A percentile compares a stretch with the other conserved stretches of the same genome.
Conservation (phyloP, 495 filamentous ascomycete species). For the Tuber indicum region DNA sequence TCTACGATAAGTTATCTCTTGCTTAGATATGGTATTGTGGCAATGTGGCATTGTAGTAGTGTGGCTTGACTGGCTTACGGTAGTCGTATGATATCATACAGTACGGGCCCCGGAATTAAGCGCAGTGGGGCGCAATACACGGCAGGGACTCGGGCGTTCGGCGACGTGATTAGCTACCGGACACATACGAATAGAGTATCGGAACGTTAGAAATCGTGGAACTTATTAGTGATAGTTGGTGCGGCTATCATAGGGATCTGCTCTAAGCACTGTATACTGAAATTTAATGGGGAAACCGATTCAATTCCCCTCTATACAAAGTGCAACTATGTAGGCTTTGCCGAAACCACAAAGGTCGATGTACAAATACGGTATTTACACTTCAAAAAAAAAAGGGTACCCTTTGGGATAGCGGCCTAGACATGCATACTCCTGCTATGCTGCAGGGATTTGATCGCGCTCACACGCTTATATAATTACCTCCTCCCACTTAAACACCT, state of each 20-base stretch:
- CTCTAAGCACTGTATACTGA: not conserved
- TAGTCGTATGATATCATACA: too few relatives aligned
- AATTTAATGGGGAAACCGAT: not conserved
- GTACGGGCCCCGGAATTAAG: too few relatives aligned
- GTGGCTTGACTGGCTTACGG: too few relatives aligned
- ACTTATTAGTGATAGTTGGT: not conserved
- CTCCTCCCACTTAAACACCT: conserved; percentile 52
- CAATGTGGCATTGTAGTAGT: too few relatives aligned
- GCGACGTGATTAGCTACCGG: too few relatives aligned
- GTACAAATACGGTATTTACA: not conserved
- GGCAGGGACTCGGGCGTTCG: too few relatives aligned
- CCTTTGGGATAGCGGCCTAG: not conserved
- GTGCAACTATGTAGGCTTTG: not conserved
- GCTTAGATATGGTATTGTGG: too few relatives aligned
- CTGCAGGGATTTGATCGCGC: not conserved
- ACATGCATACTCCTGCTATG: not conserved
- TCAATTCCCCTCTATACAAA: not conserved
- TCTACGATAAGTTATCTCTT: too few relatives aligned
- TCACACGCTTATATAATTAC: not conserved
- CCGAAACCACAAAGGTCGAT: not conserved
- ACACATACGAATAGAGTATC: not conserved
- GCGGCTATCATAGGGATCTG: not conserved
- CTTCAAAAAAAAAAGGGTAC: not conserved
- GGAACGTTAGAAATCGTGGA: not conserved
- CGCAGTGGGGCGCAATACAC: too few relatives aligned